These are phyloP conservation scores for Durotheca rogersii DNA, from an alignment of 495 filamentous ascomycete genomes.

Conservation along the genomic window DNA sequence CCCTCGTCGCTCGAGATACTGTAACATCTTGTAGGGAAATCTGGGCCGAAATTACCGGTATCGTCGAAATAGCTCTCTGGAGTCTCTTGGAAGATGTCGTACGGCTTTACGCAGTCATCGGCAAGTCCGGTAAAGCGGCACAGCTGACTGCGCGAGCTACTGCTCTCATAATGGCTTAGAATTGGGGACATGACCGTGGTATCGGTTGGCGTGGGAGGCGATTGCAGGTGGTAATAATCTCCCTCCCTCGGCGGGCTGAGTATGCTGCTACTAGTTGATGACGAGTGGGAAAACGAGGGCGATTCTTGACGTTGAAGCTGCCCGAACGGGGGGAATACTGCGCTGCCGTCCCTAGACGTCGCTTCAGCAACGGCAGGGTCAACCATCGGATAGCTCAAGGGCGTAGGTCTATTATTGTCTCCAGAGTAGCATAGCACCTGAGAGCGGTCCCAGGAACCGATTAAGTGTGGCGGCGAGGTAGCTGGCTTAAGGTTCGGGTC, in stretches of 20 bases:
- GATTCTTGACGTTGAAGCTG: constrained; percentile 32
- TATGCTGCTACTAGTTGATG: constrained; percentile 39
- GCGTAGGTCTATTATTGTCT: constrained; percentile 27
- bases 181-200: constrained; percentile 31
- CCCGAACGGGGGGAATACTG: constrained; percentile 21
- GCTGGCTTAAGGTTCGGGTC: constrained; percentile 23
- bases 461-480: not conserved
- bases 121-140: constrained; percentile 36
- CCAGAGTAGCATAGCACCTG: constrained; percentile 34
- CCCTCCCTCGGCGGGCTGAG: constrained; percentile 42
- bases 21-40: constrained; percentile 25
- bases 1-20: constrained; percentile 34
- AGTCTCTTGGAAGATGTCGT: constrained; percentile 38
- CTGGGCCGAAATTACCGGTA: constrained; percentile 12
- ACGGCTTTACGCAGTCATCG: constrained; percentile 40
- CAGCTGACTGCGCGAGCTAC: constrained; percentile 19
- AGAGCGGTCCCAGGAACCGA: constrained; percentile 4
- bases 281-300: constrained; percentile 40
- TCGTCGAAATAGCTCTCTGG: constrained; percentile 36
- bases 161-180: constrained; percentile 27
- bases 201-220: constrained; percentile 41
- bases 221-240: constrained; percentile 38
- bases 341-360: constrained; percentile 13
- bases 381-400: constrained; percentile 29
- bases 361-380: constrained; percentile 13